Percentiles rank a stretch among this genome's conserved stretches.
Conservation (phyloP, 192 early-diverging fungal species). For the Globomyces pollinis-pini region DNA sequence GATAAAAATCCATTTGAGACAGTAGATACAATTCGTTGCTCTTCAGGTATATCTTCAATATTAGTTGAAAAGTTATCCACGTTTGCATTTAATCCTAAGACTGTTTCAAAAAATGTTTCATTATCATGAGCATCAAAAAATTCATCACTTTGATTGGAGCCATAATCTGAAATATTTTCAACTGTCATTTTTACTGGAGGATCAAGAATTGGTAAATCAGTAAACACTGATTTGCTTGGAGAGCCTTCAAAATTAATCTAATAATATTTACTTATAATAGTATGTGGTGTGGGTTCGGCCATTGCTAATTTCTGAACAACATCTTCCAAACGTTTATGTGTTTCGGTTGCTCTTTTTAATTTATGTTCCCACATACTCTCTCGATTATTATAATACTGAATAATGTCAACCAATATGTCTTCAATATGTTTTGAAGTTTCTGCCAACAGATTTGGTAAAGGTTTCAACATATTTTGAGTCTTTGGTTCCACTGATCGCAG, state of each 20-base stretch:
- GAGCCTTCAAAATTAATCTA: not conserved
- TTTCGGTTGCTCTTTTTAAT: slow-evolving; percentile 17
- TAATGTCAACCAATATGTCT: slow-evolving; percentile 10
- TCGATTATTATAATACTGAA: slow-evolving; percentile 12
- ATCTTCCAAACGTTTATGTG: slow-evolving; percentile 25
- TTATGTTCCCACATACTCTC: slow-evolving; percentile 17
- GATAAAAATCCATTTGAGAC: not conserved
- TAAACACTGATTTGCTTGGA: no score
- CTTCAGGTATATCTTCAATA: slow-evolving; percentile 42
- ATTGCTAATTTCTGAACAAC: slow-evolving; percentile 21
- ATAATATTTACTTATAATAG: not conserved
- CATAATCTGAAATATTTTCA: slow-evolving; percentile 11
- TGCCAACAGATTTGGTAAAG: slow-evolving; percentile 16
- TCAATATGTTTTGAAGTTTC: slow-evolving; percentile 19
- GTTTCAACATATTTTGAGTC: not conserved
- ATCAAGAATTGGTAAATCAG: no score
- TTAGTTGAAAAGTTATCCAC: slow-evolving; percentile 15
- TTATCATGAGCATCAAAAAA: slow-evolving; percentile 33
- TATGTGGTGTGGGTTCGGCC: slow-evolving; percentile 8
- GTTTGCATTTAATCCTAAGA: slow-evolving; percentile 15
- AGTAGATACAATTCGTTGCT: not conserved
- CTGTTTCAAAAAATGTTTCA: slow-evolving; percentile 15
- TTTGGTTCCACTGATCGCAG: not conserved
- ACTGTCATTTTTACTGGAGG: not conserved
- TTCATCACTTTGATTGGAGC: slow-evolving; percentile 24